These are phyloP conservation scores for Leishmania tarentolae DNA, from an alignment of 208 protist species.

Conservation along the genomic window DNA sequence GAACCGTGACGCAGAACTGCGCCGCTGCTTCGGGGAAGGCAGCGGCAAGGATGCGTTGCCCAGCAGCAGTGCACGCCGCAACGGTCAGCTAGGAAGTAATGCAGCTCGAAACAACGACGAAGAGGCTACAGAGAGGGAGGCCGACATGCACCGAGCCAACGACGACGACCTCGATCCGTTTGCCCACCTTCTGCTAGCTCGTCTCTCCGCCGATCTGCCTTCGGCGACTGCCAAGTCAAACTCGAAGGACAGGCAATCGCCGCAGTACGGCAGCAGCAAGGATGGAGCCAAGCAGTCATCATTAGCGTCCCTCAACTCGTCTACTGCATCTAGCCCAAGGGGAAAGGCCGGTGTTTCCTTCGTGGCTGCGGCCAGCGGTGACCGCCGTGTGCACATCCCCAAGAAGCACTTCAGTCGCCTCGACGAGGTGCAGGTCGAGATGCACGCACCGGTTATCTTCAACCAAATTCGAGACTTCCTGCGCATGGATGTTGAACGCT, in stretches of 20 bases:
- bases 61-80: constrained; percentile 13
- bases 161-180: constrained; percentile 37
- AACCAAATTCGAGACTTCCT: constrained; percentile 79
- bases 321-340: constrained; percentile 1
- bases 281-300: neutral
- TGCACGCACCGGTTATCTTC: constrained; percentile 83
- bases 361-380: constrained; percentile 23
- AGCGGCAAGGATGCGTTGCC: constrained; percentile 36
- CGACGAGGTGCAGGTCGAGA: constrained; percentile 70
- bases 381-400: constrained; percentile 24
- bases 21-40: constrained; percentile 37
- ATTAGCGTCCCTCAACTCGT: neutral
- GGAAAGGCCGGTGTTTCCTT: constrained; percentile 20
- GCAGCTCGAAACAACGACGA: constrained; percentile 6
- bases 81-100: constrained; percentile 15
- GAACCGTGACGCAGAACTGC: constrained; percentile 34
- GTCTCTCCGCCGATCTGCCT: constrained; percentile 21
- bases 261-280: constrained; percentile 10
- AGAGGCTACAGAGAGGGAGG: constrained; percentile 5
- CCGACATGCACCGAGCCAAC: constrained; percentile 11
- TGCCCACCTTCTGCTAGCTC: constrained; percentile 29
- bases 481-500: constrained; percentile 52
- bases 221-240: constrained; percentile 12
- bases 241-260: constrained; percentile 11
- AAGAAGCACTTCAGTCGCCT: constrained; percentile 47